Conservation (phyloP, 108 stramenopile species). For the Skeletonema tropicum region DNA sequence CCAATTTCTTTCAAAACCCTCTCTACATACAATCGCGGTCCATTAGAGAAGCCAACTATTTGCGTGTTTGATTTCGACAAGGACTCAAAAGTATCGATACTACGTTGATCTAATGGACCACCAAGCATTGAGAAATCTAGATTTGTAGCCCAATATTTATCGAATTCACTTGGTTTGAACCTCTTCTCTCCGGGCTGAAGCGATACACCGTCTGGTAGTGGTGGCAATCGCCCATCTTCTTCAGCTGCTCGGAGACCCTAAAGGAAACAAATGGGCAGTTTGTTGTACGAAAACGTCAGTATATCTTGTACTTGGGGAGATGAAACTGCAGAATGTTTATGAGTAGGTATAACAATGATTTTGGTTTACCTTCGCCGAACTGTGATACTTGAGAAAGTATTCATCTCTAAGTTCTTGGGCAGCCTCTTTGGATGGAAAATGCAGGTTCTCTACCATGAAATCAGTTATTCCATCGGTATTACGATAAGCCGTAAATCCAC, state of each 20-base stretch:
- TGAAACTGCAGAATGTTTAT: constrained; percentile 1
- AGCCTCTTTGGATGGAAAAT: constrained; percentile 50
- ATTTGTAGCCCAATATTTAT: constrained; percentile 71
- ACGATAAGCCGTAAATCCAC: constrained; percentile 81
- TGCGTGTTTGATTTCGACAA: constrained; percentile 1
- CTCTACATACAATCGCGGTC: constrained; percentile 66
- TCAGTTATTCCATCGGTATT: constrained; percentile 64
- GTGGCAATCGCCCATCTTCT: constrained; percentile 71
- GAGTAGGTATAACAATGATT: constrained; percentile 19
- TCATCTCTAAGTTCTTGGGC: constrained; percentile 67
- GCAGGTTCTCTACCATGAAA: constrained; percentile 76
- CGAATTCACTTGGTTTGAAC: constrained; percentile 58
- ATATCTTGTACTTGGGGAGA: neutral
- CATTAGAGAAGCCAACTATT: constrained; percentile 80
- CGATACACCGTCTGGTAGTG: constrained; percentile 24
- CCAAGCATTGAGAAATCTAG: constrained; percentile 69
- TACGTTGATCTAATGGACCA: constrained; percentile 41
- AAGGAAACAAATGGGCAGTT: neutral
- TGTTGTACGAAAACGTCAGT: neutral
- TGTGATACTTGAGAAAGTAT: constrained; percentile 79
- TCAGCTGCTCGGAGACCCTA: constrained; percentile 71
- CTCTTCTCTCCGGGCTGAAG: constrained; percentile 20
- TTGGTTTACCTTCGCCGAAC: constrained; percentile 76
- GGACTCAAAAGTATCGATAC: constrained; percentile 44
- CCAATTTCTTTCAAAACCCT: constrained; percentile 68